A percentile compares a stretch with the other conserved stretches of the same genome.
phyloP scores from a whole-genome alignment of 2,329 filamentous ascomycete genomes.

The Stromatinia cepivora region DNA sequence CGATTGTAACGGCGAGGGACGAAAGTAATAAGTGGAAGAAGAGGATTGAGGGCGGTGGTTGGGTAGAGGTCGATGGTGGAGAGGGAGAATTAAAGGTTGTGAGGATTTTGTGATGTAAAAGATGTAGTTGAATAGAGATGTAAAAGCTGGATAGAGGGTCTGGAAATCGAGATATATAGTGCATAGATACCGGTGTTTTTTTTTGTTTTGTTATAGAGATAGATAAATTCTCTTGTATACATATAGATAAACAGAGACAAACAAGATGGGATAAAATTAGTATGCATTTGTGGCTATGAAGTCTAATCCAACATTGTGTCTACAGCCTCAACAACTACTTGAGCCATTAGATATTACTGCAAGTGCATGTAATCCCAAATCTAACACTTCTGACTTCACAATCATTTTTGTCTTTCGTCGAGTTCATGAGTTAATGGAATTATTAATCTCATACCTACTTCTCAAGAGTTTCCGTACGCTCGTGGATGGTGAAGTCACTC shows the following conservation, averaged over 20 bases:
- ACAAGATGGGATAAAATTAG: neutral
- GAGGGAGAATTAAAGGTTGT: conserved; percentile 5
- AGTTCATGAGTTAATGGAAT: neutral
- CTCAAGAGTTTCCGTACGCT: no score
- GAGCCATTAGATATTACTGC: neutral
- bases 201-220: neutral
- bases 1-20: conserved; percentile 70
- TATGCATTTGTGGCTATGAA: neutral
- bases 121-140: neutral
- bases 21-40: conserved; percentile 78
- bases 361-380: neutral
- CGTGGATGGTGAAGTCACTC: no score
- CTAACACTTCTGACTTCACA: neutral
- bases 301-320: neutral
- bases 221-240: neutral
- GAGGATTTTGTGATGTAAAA: conserved; percentile 9
- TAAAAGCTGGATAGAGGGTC: neutral
- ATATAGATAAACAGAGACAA: neutral
- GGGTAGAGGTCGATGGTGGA: conserved; percentile 5
- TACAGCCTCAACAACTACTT: neutral
- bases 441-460: neutral
- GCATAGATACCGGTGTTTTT: conserved; percentile 11
- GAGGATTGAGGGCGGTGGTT: conserved; percentile 53
- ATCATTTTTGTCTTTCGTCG: neutral
- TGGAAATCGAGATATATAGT: neutral